phyloP scores from a whole-genome alignment of 805 yeast genomes.

The Ascoidea asiatica region DNA sequence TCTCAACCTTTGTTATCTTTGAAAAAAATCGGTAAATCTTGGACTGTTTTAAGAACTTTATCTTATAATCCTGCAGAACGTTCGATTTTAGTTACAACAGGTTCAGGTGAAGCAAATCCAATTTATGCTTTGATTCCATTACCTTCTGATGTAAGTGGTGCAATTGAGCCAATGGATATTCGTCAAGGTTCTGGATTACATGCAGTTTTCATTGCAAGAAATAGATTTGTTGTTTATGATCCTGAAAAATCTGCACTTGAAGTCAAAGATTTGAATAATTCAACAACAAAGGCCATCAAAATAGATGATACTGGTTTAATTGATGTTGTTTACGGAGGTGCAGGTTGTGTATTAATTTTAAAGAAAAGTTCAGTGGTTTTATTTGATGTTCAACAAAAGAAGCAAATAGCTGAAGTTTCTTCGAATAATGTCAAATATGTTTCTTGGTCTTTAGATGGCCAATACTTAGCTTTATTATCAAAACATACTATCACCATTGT shows the following conservation, averaged over 20 bases:
- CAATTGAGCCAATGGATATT: slow-evolving; percentile 80
- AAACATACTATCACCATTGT: slow-evolving; percentile 91
- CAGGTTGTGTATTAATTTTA: slow-evolving; percentile 71
- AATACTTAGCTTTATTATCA: slow-evolving; percentile 73
- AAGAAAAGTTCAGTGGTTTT: slow-evolving; percentile 61
- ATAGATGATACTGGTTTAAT: slow-evolving; percentile 44
- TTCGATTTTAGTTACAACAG: slow-evolving; percentile 70
- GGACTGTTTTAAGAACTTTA: slow-evolving; percentile 74
- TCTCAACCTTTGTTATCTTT: slow-evolving; percentile 73
- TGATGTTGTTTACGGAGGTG: slow-evolving; percentile 66
- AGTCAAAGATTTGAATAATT: slow-evolving; percentile 71
- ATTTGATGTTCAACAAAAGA: slow-evolving; percentile 89
- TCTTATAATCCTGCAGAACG: slow-evolving; percentile 91
- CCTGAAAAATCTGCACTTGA: slow-evolving; percentile 55
- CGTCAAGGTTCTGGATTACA: slow-evolving; percentile 70
- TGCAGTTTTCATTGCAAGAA: slow-evolving; percentile 89
- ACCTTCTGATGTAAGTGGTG: slow-evolving; percentile 83
- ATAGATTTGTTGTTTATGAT: slow-evolving; percentile 76
- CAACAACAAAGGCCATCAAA: slow-evolving; percentile 69
- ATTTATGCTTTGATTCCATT: slow-evolving; percentile 62
- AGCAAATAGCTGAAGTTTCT: slow-evolving; percentile 52
- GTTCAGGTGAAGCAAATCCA: slow-evolving; percentile 44
- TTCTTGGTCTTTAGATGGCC: slow-evolving; percentile 80
- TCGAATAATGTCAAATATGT: slow-evolving; percentile 78
- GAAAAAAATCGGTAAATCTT: slow-evolving; percentile 71